Evolutionary conservation across 345 rosid species (phyloP), one percentile per base, ranked within the genome.

Genomic region (Pugionium dolabratum): DNA sequence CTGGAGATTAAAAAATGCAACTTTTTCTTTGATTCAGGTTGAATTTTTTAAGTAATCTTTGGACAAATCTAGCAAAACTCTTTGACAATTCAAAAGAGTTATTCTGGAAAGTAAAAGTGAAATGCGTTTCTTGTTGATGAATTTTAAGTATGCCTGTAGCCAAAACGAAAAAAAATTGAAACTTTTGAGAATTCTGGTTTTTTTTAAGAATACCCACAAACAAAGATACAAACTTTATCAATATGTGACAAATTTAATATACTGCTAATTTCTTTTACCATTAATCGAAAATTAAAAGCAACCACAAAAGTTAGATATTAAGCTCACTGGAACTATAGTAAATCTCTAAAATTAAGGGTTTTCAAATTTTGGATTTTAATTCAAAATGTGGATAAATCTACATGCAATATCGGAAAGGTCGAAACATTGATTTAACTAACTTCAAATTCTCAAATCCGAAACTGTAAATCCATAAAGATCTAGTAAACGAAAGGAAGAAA

Each of bases 1-100:
- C 60, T 64, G 54, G 6, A 40, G 59, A 59, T 75, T 59, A 82
- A 77, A 55, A 55, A 55, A 4, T 71, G 76, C 79, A 69, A 70
- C 79, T 77, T 79, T 72, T 35, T 39, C 6, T 9, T 30, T 26
- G 59, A 71, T 55, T 63, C 64, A 60, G 5, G 59, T 51, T 30
- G 7, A 42, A 49, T 26, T 40, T 48, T n/a, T n/a, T n/a, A 6
- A 9, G 59, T 50, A 35, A 60, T 57, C 55, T 72, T 72, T 65
- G 56, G 46, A 60, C 0, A 60, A 48, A 47, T 32, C 36, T 26
- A 56, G 2, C 45, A 60, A 59, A 32, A 54, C 9, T 2, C 31
- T 46, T 48, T 52, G 53, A 42, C n/a, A 11, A 34, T 5, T 36
- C 4, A 39, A 35, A 45, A 66, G 43, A 59, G 31, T 3, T 50